Percentiles rank a stretch among this genome's conserved stretches.
Conservation (phyloP, 1,139 yeast genomes). For the Hansenula sp. region DNA sequence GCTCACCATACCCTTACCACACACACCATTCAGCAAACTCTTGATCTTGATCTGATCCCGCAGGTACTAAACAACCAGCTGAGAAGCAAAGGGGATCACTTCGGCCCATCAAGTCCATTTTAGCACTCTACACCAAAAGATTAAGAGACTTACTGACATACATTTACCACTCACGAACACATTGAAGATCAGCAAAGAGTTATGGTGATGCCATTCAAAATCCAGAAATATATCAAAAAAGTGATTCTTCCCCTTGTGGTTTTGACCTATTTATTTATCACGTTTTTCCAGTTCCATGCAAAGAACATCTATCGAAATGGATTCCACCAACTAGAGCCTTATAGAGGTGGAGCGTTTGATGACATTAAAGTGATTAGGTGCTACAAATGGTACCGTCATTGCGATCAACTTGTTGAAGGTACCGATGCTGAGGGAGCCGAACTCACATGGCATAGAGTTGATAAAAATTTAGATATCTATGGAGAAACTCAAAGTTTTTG, state of each 20-base stretch:
- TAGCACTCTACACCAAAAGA: too few relatives aligned
- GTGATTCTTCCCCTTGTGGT: slow-evolving; percentile 12
- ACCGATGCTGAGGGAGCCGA: slow-evolving; percentile 5
- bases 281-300: slow-evolving; percentile 17
- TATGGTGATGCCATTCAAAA: slow-evolving; percentile 3
- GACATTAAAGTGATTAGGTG: slow-evolving; percentile 19
- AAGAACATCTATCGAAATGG: slow-evolving; percentile 16
- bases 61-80: too few relatives aligned
- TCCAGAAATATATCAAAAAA: slow-evolving; percentile 9
- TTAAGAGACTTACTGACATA: too few relatives aligned
- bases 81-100: too few relatives aligned
- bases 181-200: too few relatives aligned
- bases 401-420: slow-evolving; percentile 20
- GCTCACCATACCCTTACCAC: too few relatives aligned
- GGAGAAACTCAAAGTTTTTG: slow-evolving; percentile 9
- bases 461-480: slow-evolving; percentile 14
- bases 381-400: slow-evolving; percentile 19
- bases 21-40: too few relatives aligned
- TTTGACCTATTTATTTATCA: slow-evolving; percentile 8
- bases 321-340: slow-evolving; percentile 9
- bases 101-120: too few relatives aligned
- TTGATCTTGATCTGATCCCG: too few relatives aligned
- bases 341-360: slow-evolving; percentile 19
- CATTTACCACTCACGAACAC: too few relatives aligned
- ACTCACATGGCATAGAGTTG: slow-evolving; percentile 14